Evolutionary conservation across 2,329 filamentous ascomycete species (phyloP).

Genomic region (Xylariaceae sp.): DNA sequence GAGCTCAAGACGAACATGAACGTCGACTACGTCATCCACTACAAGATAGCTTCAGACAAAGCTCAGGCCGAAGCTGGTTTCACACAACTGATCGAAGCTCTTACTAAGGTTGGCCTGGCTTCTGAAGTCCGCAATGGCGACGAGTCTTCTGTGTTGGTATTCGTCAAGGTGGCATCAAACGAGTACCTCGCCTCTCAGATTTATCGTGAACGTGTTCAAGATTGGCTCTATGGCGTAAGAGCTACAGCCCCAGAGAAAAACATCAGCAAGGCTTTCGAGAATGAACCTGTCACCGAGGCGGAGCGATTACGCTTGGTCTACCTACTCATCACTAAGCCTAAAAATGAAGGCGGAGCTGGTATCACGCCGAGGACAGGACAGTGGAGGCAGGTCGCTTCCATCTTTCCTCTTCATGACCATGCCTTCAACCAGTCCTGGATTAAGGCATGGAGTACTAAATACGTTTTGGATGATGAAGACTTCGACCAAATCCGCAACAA

Average conservation of each 20-base stretch:
- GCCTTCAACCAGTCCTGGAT: conserved; percentile 78
- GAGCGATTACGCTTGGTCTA: conserved; percentile 89
- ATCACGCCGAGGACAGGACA: conserved; percentile 71
- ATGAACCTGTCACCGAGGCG: conserved; percentile 82
- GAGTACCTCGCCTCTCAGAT: conserved; percentile 78
- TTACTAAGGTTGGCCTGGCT: conserved; percentile 80
- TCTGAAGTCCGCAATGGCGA: conserved; percentile 86
- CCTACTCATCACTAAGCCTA: conserved; percentile 77
- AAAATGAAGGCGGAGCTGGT: conserved; percentile 77
- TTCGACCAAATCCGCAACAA: conserved; percentile 77
- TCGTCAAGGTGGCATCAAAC: conserved; percentile 79
- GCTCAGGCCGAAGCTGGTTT: conserved; percentile 76
- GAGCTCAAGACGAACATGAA: conserved; percentile 49
- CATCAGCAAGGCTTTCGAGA: conserved; percentile 68
- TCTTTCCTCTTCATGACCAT: conserved; percentile 83
- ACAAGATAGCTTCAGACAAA: conserved; percentile 71
- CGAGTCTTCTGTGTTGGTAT: conserved; percentile 77
- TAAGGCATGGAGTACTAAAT: conserved; percentile 74
- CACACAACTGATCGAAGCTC: conserved; percentile 74
- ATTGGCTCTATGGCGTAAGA: conserved; percentile 91
- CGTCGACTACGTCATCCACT: conserved; percentile 89
- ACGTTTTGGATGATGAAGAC: conserved; percentile 67
- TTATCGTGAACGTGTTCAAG: conserved; percentile 85
- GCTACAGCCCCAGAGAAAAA: conserved; percentile 77
- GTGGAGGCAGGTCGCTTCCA: conserved; percentile 74